These are phyloP conservation scores for Dendrobium officinale DNA, from an alignment of 106 monocot species.

Conservation along the genomic window DNA sequence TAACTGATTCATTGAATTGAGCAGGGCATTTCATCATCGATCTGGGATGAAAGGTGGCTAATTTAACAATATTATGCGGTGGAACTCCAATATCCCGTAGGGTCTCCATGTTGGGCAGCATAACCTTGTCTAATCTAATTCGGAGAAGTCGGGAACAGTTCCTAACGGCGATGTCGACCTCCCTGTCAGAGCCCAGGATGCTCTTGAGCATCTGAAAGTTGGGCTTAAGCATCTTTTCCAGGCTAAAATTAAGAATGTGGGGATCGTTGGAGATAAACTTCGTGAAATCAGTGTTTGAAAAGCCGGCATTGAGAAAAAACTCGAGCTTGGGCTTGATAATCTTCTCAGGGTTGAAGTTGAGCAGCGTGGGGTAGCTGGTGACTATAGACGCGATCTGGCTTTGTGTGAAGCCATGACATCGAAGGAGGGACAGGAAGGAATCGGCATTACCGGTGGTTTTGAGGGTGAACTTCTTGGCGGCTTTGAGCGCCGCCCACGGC, in stretches of 20 bases:
- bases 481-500: slow-evolving; percentile 6
- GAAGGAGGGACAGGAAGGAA: neutral
- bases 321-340: neutral
- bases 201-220: slow-evolving; percentile 5
- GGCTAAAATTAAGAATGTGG: slow-evolving; percentile 2
- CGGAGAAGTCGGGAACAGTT: slow-evolving; percentile 3
- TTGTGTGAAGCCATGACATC: neutral
- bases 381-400: neutral
- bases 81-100: slow-evolving; percentile 9
- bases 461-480: neutral
- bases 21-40: neutral
- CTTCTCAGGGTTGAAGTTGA: neutral
- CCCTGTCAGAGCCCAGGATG: neutral
- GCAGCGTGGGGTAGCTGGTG: neutral
- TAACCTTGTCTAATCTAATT: neutral
- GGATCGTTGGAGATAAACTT: slow-evolving; percentile 7
- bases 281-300: neutral
- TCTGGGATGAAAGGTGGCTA: slow-evolving; percentile 6
- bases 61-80: neutral
- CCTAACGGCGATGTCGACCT: slow-evolving; percentile 3
- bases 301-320: neutral
- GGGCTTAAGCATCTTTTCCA: slow-evolving; percentile 13
- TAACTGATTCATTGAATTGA: neutral
- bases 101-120: slow-evolving; percentile 15
- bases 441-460: neutral